Evolutionary conservation across 1,139 yeast genomes (phyloP).

Genomic region (Diutina ranongensis): DNA sequence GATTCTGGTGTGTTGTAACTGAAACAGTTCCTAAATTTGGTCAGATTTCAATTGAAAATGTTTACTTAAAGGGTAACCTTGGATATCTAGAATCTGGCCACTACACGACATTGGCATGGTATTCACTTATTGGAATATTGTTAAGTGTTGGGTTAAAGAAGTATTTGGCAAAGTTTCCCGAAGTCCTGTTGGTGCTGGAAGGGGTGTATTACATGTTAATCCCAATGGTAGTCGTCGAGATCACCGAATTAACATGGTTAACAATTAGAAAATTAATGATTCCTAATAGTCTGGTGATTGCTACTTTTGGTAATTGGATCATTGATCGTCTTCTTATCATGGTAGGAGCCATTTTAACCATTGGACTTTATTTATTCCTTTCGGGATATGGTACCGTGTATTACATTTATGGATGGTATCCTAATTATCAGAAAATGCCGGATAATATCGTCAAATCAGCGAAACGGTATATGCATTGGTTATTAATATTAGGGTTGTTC

Average conservation of each 20-base stretch:
- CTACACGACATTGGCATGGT: neutral
- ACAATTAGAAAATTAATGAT: neutral
- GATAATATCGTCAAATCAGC: neutral
- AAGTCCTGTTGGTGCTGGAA: neutral
- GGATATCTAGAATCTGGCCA: neutral
- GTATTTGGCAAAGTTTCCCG: too few species aligned
- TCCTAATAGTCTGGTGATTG: neutral
- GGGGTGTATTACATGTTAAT: neutral
- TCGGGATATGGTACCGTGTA: constrained; percentile 2
- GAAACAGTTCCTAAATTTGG: neutral
- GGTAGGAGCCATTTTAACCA: neutral
- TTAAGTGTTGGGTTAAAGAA: too few species aligned
- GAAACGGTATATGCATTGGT: neutral
- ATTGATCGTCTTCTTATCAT: neutral
- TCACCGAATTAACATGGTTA: neutral
- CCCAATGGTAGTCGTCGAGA: neutral
- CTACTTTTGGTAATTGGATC: neutral
- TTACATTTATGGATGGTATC: neutral
- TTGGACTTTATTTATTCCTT: neutral
- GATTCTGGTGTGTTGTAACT: neutral
- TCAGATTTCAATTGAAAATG: neutral
- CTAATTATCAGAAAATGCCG: neutral
- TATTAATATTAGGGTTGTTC: neutral
- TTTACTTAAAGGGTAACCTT: neutral
- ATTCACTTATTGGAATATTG: too few species aligned